These are phyloP conservation scores for Penicillium capsulatum DNA, from an alignment of 2,329 filamentous ascomycete genomes.

Conservation along the genomic window DNA sequence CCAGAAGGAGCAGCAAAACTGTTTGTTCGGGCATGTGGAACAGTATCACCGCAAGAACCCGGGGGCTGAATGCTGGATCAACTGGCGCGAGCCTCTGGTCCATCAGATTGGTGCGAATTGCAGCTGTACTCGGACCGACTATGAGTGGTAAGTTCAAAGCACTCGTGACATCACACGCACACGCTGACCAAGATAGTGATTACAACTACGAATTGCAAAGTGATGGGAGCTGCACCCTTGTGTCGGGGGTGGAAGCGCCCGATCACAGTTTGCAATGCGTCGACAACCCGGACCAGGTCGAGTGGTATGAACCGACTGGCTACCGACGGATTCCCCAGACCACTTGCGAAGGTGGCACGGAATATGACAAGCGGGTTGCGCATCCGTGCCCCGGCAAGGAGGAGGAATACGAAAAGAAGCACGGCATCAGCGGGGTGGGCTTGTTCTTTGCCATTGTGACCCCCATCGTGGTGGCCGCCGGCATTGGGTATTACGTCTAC, in stretches of 20 bases:
- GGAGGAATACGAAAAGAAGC: constrained; percentile 72
- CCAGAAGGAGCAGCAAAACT: constrained; percentile 61
- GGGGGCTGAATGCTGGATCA: constrained; percentile 77
- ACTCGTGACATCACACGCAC: too few species aligned
- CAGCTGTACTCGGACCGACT: constrained; percentile 77
- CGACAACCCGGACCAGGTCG: constrained; percentile 62
- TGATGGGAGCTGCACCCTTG: constrained; percentile 72
- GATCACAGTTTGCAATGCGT: constrained; percentile 58
- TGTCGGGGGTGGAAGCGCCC: constrained; percentile 64
- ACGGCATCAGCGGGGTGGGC: constrained; percentile 63
- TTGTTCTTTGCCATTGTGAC: constrained; percentile 83
- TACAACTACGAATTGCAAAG: constrained; percentile 84
- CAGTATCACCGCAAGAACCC: constrained; percentile 86
- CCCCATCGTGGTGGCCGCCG: constrained; percentile 66
- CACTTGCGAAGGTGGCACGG: constrained; percentile 72
- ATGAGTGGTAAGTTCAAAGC: constrained; percentile 88
- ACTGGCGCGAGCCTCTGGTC: constrained; percentile 64
- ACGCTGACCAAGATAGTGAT: constrained; percentile 55
- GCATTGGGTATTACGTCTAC: constrained; percentile 79
- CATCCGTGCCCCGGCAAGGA: constrained; percentile 73
- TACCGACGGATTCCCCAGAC: constrained; percentile 87
- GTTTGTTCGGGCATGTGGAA: constrained; percentile 86
- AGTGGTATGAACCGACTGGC: constrained; percentile 80
- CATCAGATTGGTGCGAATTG: constrained; percentile 72
- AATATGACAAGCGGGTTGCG: constrained; percentile 65